Percentiles rank a stretch among this genome's conserved stretches.
phyloP scores from a whole-genome alignment of 2,329 filamentous ascomycete genomes.

The Tolypocladium inflatum region DNA sequence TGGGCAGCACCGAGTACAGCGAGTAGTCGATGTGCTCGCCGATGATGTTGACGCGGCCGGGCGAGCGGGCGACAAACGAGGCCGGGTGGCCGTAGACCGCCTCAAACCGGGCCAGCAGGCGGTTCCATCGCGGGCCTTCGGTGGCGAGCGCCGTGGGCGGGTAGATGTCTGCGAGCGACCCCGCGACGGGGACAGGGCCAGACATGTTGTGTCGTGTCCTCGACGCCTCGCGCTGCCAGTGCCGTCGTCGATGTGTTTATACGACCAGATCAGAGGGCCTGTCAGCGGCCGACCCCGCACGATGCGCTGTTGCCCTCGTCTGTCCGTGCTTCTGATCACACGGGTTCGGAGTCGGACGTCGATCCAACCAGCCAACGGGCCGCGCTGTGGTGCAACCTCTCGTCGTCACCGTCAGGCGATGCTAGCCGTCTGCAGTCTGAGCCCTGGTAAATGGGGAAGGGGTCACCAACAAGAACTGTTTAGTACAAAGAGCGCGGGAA shows the following conservation, averaged over 20 bases:
- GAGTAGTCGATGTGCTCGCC: conserved; percentile 99
- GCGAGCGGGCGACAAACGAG: conserved; percentile 79
- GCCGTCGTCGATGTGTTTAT: not conserved
- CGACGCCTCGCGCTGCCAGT: too few relatives aligned
- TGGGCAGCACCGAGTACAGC: conserved; percentile 88
- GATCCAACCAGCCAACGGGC: not conserved
- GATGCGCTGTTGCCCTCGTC: not conserved
- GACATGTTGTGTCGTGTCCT: conserved; percentile 29
- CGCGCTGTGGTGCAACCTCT: not conserved
- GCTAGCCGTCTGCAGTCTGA: not conserved
- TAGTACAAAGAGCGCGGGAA: not conserved
- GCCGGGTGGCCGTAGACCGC: conserved; percentile 59
- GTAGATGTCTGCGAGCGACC: conserved; percentile 74
- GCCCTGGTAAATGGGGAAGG: too few relatives aligned
- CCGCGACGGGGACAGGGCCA: conserved; percentile 60
- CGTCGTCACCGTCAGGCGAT: not conserved
- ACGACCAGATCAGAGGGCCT: not conserved
- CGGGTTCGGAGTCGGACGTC: not conserved
- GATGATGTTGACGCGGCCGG: conserved; percentile 94
- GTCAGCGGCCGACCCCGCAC: not conserved
- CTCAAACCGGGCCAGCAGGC: conserved; percentile 62
- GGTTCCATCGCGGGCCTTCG: conserved; percentile 68
- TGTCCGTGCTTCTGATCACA: not conserved
- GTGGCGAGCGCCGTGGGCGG: conserved; percentile 57
- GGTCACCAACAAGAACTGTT: not conserved